Percentiles rank a stretch among this genome's conserved stretches.
These are phyloP conservation scores for Pseudozyma pruni DNA, from an alignment of 1,284 basidiomycete species.

Conservation along the genomic window DNA sequence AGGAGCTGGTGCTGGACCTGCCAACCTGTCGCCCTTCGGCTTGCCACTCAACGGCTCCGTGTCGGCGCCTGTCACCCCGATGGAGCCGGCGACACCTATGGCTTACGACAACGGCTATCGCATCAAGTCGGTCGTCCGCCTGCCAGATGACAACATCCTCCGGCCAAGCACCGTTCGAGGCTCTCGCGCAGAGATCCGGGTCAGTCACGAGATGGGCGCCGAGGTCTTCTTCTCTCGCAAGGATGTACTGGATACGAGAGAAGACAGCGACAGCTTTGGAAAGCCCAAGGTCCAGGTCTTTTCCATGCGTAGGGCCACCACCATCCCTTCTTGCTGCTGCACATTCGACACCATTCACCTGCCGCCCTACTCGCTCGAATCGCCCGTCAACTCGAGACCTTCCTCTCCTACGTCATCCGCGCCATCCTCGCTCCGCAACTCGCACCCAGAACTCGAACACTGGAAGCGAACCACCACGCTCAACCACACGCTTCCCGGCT, in stretches of 20 bases:
- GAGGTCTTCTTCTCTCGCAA: conserved; percentile 65
- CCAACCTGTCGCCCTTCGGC: conserved; percentile 49
- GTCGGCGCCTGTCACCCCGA: conserved; percentile 46
- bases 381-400: conserved; percentile 54
- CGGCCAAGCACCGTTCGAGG: conserved; percentile 64
- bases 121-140: conserved; percentile 60
- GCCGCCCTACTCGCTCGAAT: conserved; percentile 64
- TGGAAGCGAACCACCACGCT: conserved; percentile 59
- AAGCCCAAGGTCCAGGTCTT: conserved; percentile 66
- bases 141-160: conserved; percentile 63
- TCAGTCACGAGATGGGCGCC: conserved; percentile 63
- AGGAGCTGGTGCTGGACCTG: conserved; percentile 35
- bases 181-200: conserved; percentile 60
- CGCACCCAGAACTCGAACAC: conserved; percentile 54
- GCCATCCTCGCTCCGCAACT: conserved; percentile 30
- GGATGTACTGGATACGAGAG: conserved; percentile 57
- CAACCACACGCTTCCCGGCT: conserved; percentile 47
- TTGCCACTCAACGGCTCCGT: conserved; percentile 47
- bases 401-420: conserved; percentile 44
- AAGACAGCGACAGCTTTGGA: conserved; percentile 57
- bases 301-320: conserved; percentile 59
- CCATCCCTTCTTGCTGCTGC: conserved; percentile 60
- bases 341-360: conserved; percentile 65
- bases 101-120: conserved; percentile 56
- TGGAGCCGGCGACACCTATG: conserved; percentile 45